Percentiles rank a stretch among this genome's conserved stretches.
phyloP scores from a whole-genome alignment of 169 alveolate genomes.

The Cryptosporidium baileyi region DNA sequence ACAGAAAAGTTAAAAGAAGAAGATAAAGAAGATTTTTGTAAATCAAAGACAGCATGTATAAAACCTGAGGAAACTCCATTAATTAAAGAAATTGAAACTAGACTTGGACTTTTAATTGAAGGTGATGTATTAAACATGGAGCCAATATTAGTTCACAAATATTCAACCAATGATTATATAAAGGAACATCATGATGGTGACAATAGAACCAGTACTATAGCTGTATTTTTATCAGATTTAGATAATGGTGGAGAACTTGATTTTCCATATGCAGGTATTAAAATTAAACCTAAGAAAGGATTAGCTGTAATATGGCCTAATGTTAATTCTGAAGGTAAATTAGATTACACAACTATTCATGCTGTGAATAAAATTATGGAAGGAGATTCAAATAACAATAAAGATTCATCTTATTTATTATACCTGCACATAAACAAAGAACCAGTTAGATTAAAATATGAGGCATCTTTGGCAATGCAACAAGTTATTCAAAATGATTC shows the following conservation, averaged over 20 bases:
- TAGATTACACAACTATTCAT: constrained; percentile 54
- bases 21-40: constrained; percentile 28
- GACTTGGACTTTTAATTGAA: constrained; percentile 60
- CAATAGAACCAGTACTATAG: constrained; percentile 21
- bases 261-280: constrained; percentile 65
- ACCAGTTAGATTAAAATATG: constrained; percentile 40
- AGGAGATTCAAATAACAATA: background rate
- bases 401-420: constrained; percentile 10
- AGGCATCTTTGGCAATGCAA: constrained; percentile 32
- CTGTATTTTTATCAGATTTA: constrained; percentile 36
- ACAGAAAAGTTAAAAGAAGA: background rate
- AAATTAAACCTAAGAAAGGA: constrained; percentile 61
- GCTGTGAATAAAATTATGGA: constrained; percentile 35
- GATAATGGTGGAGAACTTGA: constrained; percentile 62
- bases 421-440: constrained; percentile 45
- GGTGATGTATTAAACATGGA: constrained; percentile 13
- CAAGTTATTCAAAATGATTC: constrained; percentile 13
- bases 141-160: constrained; percentile 51
- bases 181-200: constrained; percentile 69
- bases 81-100: constrained; percentile 34
- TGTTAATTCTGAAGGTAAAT: constrained; percentile 11
- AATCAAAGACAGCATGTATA: constrained; percentile 49
- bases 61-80: constrained; percentile 49
- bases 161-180: constrained; percentile 9
- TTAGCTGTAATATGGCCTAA: constrained; percentile 69